phyloP scores from a whole-genome alignment of 75 land plant species.

The Cryptomeria japonica region DNA sequence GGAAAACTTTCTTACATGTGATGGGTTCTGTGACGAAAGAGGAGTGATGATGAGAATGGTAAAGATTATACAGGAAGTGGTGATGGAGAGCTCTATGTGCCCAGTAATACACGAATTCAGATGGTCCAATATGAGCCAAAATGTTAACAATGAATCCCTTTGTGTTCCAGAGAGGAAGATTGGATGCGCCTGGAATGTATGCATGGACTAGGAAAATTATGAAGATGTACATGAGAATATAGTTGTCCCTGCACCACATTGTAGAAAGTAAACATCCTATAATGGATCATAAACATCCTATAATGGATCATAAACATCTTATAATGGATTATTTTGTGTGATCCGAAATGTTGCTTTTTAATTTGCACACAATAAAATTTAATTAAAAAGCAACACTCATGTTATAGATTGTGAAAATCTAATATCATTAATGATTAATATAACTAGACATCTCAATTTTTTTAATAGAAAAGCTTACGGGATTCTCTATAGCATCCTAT shows the following conservation, averaged over 20 bases:
- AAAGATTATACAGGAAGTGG: slow-evolving; percentile 71
- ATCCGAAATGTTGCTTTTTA: too few relatives aligned
- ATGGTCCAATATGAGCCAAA: slow-evolving; percentile 68
- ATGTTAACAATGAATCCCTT: slow-evolving; percentile 42
- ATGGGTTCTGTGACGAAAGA: slow-evolving; percentile 87
- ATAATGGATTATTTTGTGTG: too few relatives aligned
- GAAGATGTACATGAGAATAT: not conserved
- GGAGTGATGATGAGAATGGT: slow-evolving; percentile 86
- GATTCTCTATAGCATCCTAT: too few relatives aligned
- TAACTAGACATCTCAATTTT: too few relatives aligned
- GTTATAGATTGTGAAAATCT: too few relatives aligned
- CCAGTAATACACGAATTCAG: slow-evolving; percentile 94
- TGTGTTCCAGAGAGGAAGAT: slow-evolving; percentile 57
- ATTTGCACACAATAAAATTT: too few relatives aligned
- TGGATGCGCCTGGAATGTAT: not conserved
- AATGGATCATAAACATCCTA: too few relatives aligned
- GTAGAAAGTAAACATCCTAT: too few relatives aligned
- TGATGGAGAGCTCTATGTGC: slow-evolving; percentile 86
- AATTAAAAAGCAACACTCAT: too few relatives aligned
- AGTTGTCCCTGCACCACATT: slow-evolving; percentile 16
- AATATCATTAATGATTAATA: too few relatives aligned
- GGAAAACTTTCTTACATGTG: slow-evolving; percentile 51
- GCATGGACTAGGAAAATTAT: not conserved
- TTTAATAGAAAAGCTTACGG: too few relatives aligned
- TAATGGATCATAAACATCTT: too few relatives aligned